Conservation (phyloP, 441 rosid species). For the Adansonia gregorii region DNA sequence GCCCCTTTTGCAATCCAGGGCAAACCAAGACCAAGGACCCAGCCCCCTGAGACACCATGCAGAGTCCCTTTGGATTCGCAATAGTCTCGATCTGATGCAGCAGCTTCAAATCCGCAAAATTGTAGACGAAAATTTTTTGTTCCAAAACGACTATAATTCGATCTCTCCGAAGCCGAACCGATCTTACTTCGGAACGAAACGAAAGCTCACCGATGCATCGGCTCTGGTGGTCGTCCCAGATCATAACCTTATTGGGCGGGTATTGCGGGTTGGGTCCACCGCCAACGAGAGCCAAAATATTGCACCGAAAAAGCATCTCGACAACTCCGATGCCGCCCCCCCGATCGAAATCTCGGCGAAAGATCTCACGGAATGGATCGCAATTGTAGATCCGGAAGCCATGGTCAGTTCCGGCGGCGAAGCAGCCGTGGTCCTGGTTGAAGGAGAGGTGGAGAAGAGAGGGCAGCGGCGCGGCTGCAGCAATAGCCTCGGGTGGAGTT, state of each 20-base stretch:
- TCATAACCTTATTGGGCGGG: conserved; percentile 83
- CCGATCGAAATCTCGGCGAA: conserved; percentile 79
- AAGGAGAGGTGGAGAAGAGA: conserved; percentile 44
- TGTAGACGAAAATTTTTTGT: conserved; percentile 85
- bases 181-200: conserved; percentile 80
- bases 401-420: conserved; percentile 77
- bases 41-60: conserved; percentile 83
- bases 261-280: conserved; percentile 83
- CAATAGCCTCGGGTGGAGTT: neutral
- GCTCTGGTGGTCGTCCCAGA: conserved; percentile 94
- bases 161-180: conserved; percentile 81
- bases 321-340: conserved; percentile 75
- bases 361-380: conserved; percentile 92
- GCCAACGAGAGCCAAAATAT: conserved; percentile 82
- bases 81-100: conserved; percentile 89
- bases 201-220: conserved; percentile 90
- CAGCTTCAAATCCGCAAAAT: conserved; percentile 77
- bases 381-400: conserved; percentile 92
- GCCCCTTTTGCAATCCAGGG: conserved; percentile 93
- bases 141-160: conserved; percentile 78
- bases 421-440: conserved; percentile 76
- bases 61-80: conserved; percentile 86
- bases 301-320: conserved; percentile 94
- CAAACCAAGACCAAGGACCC: conserved; percentile 81
- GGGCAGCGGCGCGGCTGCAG: conserved; percentile 28